Percentiles rank a stretch among this genome's conserved stretches.
phyloP scores from a whole-genome alignment of 2,329 filamentous ascomycete genomes.

The Penicillium sp. region DNA sequence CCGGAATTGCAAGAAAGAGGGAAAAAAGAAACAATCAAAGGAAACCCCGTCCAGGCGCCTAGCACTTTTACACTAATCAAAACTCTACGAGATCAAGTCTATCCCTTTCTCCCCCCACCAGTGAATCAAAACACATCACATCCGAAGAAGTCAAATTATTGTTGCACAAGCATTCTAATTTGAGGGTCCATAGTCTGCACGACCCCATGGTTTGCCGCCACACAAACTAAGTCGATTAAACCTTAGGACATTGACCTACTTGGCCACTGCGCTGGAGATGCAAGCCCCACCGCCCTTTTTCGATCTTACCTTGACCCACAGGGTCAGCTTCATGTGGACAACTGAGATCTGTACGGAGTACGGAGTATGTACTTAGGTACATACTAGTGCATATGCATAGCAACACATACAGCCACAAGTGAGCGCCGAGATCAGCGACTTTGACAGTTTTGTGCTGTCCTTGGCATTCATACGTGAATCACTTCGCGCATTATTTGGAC shows the following conservation, averaged over 20 bases:
- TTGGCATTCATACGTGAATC: no score
- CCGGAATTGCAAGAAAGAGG: not conserved
- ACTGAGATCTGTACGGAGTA: not conserved
- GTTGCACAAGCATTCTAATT: not conserved
- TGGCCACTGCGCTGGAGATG: conserved; percentile 3
- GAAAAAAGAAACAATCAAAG: not conserved
- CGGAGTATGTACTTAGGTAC: no score
- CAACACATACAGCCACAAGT: no score
- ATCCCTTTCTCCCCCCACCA: not conserved
- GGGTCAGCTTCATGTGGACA: not conserved
- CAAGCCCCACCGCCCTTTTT: not conserved
- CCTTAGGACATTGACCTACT: not conserved
- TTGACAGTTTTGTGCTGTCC: no score
- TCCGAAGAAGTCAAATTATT: not conserved
- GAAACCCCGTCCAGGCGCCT: no score
- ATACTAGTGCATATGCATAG: no score
- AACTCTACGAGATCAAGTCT: not conserved
- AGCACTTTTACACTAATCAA: no score
- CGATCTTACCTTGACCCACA: conserved; percentile 1
- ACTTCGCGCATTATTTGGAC: no score
- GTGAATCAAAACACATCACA: not conserved
- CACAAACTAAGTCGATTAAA: not conserved
- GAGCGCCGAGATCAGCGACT: no score
- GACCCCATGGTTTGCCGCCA: not conserved
- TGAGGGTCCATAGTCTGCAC: not conserved